Evolutionary conservation across 2,329 filamentous ascomycete species (phyloP), one percentile per base, ranked within the genome.

Genomic region (Lasiodiplodia citricola): DNA sequence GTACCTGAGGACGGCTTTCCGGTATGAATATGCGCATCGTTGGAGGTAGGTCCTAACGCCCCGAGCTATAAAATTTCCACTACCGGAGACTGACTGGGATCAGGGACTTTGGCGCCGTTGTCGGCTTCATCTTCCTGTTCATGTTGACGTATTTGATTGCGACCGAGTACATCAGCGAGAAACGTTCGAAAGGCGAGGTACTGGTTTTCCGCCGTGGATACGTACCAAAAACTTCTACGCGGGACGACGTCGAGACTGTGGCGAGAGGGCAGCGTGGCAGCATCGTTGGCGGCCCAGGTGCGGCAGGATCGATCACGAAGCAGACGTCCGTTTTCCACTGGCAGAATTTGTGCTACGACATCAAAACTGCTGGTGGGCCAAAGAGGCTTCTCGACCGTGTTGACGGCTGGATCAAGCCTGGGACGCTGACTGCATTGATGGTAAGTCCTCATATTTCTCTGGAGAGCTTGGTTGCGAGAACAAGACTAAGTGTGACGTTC

Each of bases 341-440:
- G 94, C 87, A 90, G 72, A 86, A 95, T 73, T 90, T 97, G 1
- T 94, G 91, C 81, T 97, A 88, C 72, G 85, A 87, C 54, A 91
- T 93, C 78, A 91, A 92, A 79, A 94, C 97, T 81, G 96, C 96
- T 83, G 84, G 85, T 16, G 88, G 95, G 74, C 82, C 85, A 1
- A 87, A 93, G 18, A 88, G 91, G 54, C 92, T 97, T 74, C 83
- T 97, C 69, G 90, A 97, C 74, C 85, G 96, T 71, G 92, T 97
- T 14, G 92, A 96, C 75, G 94, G 94, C 44, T 97, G 93, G 92
- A 93, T 97, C 70, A 96, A 96, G 80, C 94, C 94, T 3, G 94
- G 94, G 70, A 97, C 93, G 18, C 80, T 97, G 66, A 97, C 93
- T 6, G 93, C 92, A 52, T 83, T 96, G 6, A 95, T 96, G 92